phyloP scores from a whole-genome alignment of 2,329 filamentous ascomycete species.

The Pseudogymnoascus sp. region DNA sequence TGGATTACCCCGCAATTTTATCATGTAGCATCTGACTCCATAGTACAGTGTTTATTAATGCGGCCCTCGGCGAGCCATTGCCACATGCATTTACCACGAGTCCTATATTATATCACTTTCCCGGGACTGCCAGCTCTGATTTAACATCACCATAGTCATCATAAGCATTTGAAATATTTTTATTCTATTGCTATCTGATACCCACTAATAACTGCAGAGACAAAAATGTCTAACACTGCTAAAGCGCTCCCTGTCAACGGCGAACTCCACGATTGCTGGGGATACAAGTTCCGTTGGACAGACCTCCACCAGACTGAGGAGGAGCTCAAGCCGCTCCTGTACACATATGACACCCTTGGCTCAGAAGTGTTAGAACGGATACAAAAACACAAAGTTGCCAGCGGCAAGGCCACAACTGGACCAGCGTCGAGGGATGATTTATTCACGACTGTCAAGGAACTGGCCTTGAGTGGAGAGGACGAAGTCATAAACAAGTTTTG shows the following conservation, averaged over 20 bases:
- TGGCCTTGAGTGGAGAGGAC: slow-evolving; percentile 42
- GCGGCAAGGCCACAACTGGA: slow-evolving; percentile 29
- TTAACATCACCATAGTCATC: background rate
- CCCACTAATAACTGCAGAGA: background rate
- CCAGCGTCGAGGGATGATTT: slow-evolving; percentile 42
- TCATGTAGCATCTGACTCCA: background rate
- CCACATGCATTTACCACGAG: background rate
- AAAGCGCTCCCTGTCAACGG: background rate
- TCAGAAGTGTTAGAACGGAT: slow-evolving; percentile 57
- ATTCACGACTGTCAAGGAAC: slow-evolving; percentile 51
- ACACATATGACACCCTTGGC: slow-evolving; percentile 59
- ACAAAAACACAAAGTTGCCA: slow-evolving; percentile 23
- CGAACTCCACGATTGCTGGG: slow-evolving; percentile 39
- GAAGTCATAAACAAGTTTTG: slow-evolving; percentile 49
- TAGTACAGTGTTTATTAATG: background rate
- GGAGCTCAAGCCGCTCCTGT: slow-evolving; percentile 50
- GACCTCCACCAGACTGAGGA: slow-evolving; percentile 51
- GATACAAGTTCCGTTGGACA: slow-evolving; percentile 62
- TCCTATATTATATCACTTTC: background rate
- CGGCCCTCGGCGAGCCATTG: background rate
- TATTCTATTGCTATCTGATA: background rate
- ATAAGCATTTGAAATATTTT: background rate
- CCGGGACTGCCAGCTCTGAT: background rate
- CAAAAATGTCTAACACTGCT: background rate
- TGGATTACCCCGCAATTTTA: background rate